Evolutionary conservation across 2,329 filamentous ascomycete genomes (phyloP).

Genomic region (Diplodia intermedia): DNA sequence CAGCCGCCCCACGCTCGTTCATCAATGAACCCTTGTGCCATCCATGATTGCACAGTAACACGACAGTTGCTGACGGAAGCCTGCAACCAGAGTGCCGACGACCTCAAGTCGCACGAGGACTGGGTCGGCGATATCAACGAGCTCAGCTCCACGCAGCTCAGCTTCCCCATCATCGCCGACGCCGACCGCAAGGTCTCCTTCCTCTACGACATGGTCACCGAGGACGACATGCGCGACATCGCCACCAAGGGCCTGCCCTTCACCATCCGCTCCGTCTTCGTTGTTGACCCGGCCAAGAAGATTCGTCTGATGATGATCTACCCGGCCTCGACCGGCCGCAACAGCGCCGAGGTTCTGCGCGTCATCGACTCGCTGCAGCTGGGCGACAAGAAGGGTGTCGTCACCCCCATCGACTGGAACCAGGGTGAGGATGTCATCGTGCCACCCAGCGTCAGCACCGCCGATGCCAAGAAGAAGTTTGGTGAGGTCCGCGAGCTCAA

Average conservation of each 20-base stretch:
- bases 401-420: constrained; percentile 68
- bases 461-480: constrained; percentile 65
- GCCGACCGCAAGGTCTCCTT: constrained; percentile 61
- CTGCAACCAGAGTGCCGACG: constrained; percentile 29
- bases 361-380: constrained; percentile 61
- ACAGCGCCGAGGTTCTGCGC: constrained; percentile 61
- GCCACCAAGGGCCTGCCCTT: constrained; percentile 64
- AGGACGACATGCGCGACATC: constrained; percentile 65
- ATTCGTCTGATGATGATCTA: constrained; percentile 69
- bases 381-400: constrained; percentile 66
- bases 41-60: too few relatives aligned
- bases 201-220: constrained; percentile 60
- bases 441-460: constrained; percentile 64
- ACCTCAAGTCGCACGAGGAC: constrained; percentile 48
- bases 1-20: constrained; percentile 42
- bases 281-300: constrained; percentile 70
- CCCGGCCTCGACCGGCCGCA: constrained; percentile 66
- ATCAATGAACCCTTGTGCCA: constrained; percentile 54
- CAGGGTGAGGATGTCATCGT: constrained; percentile 68
- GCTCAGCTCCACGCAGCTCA: constrained; percentile 56
- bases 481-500: constrained; percentile 67
- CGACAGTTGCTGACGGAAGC: background rate
- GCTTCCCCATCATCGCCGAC: constrained; percentile 62
- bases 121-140: constrained; percentile 63
- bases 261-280: constrained; percentile 70